These are phyloP conservation scores for Tulasnella sp. DNA, from an alignment of 768 basidiomycete species.

Conservation along the genomic window DNA sequence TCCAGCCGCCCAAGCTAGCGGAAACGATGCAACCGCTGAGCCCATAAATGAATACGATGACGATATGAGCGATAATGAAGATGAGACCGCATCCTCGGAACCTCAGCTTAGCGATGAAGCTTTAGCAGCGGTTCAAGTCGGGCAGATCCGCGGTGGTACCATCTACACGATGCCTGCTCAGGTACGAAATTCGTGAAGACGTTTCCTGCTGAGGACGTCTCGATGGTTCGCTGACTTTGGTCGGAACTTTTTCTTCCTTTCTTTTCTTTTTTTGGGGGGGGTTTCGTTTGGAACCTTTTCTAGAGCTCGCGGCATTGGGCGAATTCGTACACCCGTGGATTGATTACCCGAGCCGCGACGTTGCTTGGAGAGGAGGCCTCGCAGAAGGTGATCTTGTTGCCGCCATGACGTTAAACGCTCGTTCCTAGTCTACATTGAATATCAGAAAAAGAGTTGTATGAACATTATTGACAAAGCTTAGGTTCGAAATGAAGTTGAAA, in stretches of 20 bases:
- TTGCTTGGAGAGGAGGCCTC: conserved; percentile 16
- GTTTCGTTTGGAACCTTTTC: not conserved
- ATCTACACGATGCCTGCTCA: conserved; percentile 7
- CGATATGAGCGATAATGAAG: not conserved
- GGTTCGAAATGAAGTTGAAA: too few species aligned
- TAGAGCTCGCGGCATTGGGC: conserved; percentile 6
- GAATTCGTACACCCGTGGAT: not conserved
- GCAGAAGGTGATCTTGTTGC: not conserved
- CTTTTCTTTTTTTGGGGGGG: too few species aligned
- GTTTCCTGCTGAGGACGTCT: not conserved
- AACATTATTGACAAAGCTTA: too few species aligned
- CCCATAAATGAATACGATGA: not conserved
- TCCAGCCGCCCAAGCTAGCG: not conserved
- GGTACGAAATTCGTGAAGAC: conserved; percentile 12
- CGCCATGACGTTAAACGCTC: not conserved
- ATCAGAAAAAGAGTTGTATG: not conserved
- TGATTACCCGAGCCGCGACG: conserved; percentile 7
- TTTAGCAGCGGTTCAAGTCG: not conserved
- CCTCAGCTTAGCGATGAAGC: not conserved
- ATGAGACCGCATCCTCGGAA: not conserved
- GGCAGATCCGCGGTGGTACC: not conserved
- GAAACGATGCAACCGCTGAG: not conserved
- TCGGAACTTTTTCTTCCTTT: not conserved
- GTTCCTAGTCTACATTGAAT: not conserved
- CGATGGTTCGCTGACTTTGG: not conserved